phyloP scores from a whole-genome alignment of 2,329 filamentous ascomycete species.

The Lachnellula occidentalis region DNA sequence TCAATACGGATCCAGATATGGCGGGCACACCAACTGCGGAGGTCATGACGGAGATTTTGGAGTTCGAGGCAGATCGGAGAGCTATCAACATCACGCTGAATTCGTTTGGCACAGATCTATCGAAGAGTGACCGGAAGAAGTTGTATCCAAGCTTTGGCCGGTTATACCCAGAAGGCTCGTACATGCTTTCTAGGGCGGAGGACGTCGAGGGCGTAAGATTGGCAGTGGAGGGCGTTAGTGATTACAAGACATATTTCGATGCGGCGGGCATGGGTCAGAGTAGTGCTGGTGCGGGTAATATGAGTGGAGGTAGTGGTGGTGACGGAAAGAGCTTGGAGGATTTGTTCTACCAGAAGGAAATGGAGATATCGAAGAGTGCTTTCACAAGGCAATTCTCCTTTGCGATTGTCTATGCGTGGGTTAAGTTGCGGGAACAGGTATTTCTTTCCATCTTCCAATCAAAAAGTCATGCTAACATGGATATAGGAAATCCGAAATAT shows the following conservation, averaged over 20 bases:
- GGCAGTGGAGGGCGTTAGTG: conserved; percentile 85
- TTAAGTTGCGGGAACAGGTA: conserved; percentile 95
- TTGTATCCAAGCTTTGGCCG: conserved; percentile 89
- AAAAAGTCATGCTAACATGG: conserved; percentile 29
- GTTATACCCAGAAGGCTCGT: conserved; percentile 86
- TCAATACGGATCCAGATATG: conserved; percentile 84
- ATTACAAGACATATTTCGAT: conserved; percentile 96
- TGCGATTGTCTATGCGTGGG: conserved; percentile 94
- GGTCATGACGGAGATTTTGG: conserved; percentile 91
- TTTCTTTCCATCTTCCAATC: conserved; percentile 31
- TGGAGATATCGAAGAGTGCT: conserved; percentile 92
- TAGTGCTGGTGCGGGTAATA: conserved; percentile 71
- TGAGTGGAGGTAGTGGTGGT: conserved; percentile 70
- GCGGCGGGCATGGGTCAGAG: conserved; percentile 75
- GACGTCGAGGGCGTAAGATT: conserved; percentile 90
- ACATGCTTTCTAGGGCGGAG: conserved; percentile 92
- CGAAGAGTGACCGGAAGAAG: conserved; percentile 91
- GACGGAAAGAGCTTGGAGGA: conserved; percentile 92
- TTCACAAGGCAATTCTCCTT: conserved; percentile 96
- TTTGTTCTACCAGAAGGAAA: conserved; percentile 98
- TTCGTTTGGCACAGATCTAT: conserved; percentile 93
- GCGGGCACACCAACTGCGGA: conserved; percentile 83
- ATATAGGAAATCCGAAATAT: conserved; percentile 95
- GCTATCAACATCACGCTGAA: conserved; percentile 99
- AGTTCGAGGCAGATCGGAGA: conserved; percentile 93